A percentile compares a stretch with the other conserved stretches of the same genome.
These are phyloP conservation scores for Stellera chamaejasme DNA, from an alignment of 345 rosid genomes.

Conservation along the genomic window DNA sequence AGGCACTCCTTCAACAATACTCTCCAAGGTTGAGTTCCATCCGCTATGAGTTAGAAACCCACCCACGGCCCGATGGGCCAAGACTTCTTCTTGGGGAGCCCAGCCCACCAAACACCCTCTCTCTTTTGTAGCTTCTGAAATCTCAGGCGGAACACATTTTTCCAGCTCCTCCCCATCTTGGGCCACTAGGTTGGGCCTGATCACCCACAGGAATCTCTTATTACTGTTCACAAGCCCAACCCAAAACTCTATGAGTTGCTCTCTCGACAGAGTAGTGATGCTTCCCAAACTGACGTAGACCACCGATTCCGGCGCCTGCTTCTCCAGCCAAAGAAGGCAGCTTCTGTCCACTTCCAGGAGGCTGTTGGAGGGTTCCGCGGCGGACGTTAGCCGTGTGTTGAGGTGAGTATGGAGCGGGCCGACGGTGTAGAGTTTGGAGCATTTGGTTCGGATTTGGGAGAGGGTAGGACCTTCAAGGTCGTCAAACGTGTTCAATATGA, in stretches of 20 bases:
- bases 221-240: constrained; percentile 31
- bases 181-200: constrained; percentile 17
- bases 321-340: constrained; percentile 39
- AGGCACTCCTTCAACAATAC: constrained; percentile 29
- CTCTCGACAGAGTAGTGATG: constrained; percentile 5
- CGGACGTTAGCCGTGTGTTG: constrained; percentile 13
- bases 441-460: constrained; percentile 27
- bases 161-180: neutral
- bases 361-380: constrained; percentile 11
- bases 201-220: constrained; percentile 37
- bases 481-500: constrained; percentile 61
- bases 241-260: constrained; percentile 36
- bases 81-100: constrained; percentile 42
- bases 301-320: constrained; percentile 26
- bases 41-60: constrained; percentile 39
- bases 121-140: constrained; percentile 9
- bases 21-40: constrained; percentile 55
- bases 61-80: constrained; percentile 27
- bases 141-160: constrained; percentile 7
- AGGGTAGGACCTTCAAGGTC: constrained; percentile 50
- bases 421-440: constrained; percentile 34
- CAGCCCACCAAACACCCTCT: constrained; percentile 23
- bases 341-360: constrained; percentile 24
- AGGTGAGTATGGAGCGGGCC: constrained; percentile 48
- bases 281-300: constrained; percentile 48